Evolutionary conservation across 1,284 basidiomycete genomes (phyloP).

Genomic region (Malassezia furfur): DNA sequence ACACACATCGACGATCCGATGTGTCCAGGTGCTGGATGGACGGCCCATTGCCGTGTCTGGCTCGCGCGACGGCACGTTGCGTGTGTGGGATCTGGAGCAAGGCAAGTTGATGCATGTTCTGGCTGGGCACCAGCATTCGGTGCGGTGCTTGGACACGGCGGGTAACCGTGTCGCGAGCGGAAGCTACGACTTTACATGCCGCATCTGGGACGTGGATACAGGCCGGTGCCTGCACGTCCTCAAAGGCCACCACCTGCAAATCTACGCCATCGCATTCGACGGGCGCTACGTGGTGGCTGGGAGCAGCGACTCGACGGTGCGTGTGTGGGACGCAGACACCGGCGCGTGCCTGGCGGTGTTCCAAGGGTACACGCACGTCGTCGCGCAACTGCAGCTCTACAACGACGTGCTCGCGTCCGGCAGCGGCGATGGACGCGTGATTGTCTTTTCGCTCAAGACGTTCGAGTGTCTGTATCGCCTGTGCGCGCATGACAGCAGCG

Average conservation of each 20-base stretch:
- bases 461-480: slow-evolving; percentile 52
- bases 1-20: slow-evolving; percentile 83
- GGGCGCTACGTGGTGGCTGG: slow-evolving; percentile 76
- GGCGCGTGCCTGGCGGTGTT: slow-evolving; percentile 76
- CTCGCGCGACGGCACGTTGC: slow-evolving; percentile 64
- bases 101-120: slow-evolving; percentile 64
- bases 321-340: slow-evolving; percentile 51
- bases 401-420: slow-evolving; percentile 69
- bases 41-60: slow-evolving; percentile 81
- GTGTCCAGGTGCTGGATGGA: slow-evolving; percentile 75
- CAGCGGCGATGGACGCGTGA: slow-evolving; percentile 85
- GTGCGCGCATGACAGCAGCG: slow-evolving; percentile 68
- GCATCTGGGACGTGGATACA: slow-evolving; percentile 44
- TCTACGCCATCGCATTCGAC: slow-evolving; percentile 88
- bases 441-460: slow-evolving; percentile 68
- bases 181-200: slow-evolving; percentile 69
- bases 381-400: slow-evolving; percentile 81
- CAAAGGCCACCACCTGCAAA: slow-evolving; percentile 79
- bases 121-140: slow-evolving; percentile 69
- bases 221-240: slow-evolving; percentile 69
- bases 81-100: slow-evolving; percentile 84
- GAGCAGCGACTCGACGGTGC: slow-evolving; percentile 54
- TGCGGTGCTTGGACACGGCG: slow-evolving; percentile 77
- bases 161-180: slow-evolving; percentile 74
- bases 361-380: slow-evolving; percentile 85